Conservation (phyloP, 2,329 filamentous ascomycete genomes). For the Monosporascus sp. region DNA sequence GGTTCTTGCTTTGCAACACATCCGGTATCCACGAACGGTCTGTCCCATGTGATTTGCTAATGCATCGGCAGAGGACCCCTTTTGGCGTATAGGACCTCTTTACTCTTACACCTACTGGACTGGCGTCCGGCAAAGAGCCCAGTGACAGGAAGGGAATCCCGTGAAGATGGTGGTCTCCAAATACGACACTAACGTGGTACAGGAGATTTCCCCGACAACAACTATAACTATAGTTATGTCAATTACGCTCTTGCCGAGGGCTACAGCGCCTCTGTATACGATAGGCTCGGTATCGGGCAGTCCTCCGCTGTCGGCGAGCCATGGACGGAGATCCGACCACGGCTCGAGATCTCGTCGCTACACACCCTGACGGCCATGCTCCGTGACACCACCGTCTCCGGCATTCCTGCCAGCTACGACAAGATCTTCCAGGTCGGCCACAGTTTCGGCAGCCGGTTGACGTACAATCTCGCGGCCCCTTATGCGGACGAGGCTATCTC, state of each 20-base stretch:
- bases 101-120: too few relatives aligned
- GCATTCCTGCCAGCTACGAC: conserved; percentile 28
- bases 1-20: too few relatives aligned
- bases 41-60: too few relatives aligned
- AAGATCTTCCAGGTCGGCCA: conserved; percentile 58
- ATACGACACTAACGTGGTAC: too few relatives aligned
- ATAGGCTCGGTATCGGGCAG: conserved; percentile 55
- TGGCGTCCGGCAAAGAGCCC: too few relatives aligned
- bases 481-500: conserved; percentile 43
- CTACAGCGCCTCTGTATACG: conserved; percentile 56
- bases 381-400: conserved; percentile 38
- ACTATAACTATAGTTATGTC: not conserved
- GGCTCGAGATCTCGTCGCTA: conserved; percentile 52
- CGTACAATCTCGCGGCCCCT: conserved; percentile 45
- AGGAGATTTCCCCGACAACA: not conserved
- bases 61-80: too few relatives aligned
- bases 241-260: conserved; percentile 30
- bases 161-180: too few relatives aligned
- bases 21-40: too few relatives aligned
- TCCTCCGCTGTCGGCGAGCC: conserved; percentile 48
- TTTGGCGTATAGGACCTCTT: too few relatives aligned
- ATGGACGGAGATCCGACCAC: conserved; percentile 51
- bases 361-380: conserved; percentile 39
- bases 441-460: conserved; percentile 55
- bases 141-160: too few relatives aligned